Evolutionary conservation across 352 stramenopile species (phyloP), one percentile per base, ranked within the genome.

Genomic region (Phytophthora macrochlamydospora): DNA sequence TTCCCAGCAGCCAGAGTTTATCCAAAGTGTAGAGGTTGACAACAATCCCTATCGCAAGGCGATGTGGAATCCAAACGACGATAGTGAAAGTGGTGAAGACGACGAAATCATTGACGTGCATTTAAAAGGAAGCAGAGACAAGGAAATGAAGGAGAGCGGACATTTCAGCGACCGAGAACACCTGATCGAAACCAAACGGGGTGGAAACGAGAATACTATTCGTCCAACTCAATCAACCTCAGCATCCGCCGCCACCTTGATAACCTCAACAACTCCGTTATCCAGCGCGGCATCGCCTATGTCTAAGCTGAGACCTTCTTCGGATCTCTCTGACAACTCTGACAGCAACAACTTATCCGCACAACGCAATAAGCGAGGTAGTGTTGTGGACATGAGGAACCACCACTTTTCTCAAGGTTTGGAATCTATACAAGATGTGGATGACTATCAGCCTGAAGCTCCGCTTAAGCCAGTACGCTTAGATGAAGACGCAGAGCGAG

Each of bases 51-150:
- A 78, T 32, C 74, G 76, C 7, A 56, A 50, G 13, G 46, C 59
- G n/a, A 78, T 83, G 55, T 86, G 75, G 75, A 65, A 71, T 44
- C 70, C 73, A 4, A 63, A 63, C 1, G 68, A 88, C 30, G 71
- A 81, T 55, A 90, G 72, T 7, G 78, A 79, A n/a, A 85, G 76
- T 38, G 79, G 87, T n/a, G 62, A 69, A n/a, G 60, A 67, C 7
- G 51, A 63, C 12, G 30, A 38, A n/a, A 48, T 66, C 24, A 28
- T 31, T 7, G 53, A n/a, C 18, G 18, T 24, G 18, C 18, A 24
- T 24, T 24, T 7, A 57, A 48, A 30, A 48, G 14, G 11, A 62
- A 57, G 3, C 33, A 51, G 62, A 0, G 58, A 58, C 8, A 53
- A 67, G 7, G 51, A 69, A 12, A 49, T 68, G 8, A 45, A 73